Percentiles rank a stretch among this genome's conserved stretches.
These are phyloP conservation scores for Botryotinia convoluta DNA, from an alignment of 2,329 filamentous ascomycete genomes.

Conservation along the genomic window DNA sequence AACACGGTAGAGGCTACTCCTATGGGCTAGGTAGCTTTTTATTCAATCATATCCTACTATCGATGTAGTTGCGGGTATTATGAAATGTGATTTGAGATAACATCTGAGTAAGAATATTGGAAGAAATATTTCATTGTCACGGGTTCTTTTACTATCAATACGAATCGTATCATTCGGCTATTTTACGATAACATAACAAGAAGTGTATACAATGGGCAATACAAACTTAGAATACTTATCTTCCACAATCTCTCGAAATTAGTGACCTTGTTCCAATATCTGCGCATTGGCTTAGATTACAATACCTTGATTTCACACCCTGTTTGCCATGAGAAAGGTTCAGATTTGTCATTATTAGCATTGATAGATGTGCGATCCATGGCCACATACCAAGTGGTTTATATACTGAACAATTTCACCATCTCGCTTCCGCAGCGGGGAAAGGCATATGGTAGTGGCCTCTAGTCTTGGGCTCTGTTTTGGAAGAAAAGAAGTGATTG, in stretches of 20 bases:
- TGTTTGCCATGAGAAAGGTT: not conserved
- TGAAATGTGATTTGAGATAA: not conserved
- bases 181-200: not conserved
- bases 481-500: not conserved
- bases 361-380: not conserved
- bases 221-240: not conserved
- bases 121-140: not conserved
- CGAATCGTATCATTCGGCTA: not conserved
- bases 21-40: not conserved
- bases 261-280: not conserved
- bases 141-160: not conserved
- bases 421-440: not conserved
- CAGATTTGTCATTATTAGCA: too few relatives aligned
- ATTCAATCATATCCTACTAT: not conserved
- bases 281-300: not conserved
- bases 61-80: not conserved
- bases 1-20: not conserved
- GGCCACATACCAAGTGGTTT: not conserved
- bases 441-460: not conserved
- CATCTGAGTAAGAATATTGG: not conserved
- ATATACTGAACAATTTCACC: not conserved
- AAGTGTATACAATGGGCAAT: not conserved
- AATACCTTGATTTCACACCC: not conserved
- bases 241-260: not conserved
- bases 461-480: not conserved